phyloP scores from a whole-genome alignment of 805 yeast genomes.

The Metschnikowia bowlesiae region DNA sequence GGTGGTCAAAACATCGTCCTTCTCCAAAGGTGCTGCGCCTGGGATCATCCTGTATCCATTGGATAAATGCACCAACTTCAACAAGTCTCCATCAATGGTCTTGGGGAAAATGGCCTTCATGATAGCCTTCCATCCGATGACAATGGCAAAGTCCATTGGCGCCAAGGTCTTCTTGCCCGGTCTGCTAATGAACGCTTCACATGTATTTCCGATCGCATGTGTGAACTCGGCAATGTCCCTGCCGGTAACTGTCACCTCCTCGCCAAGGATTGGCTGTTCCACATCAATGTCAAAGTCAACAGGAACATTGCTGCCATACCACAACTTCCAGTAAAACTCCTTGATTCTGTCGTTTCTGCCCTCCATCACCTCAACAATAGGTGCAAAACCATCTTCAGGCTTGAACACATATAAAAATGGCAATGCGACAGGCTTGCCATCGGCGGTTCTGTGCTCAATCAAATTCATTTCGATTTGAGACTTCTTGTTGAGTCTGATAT shows the following conservation, averaged over 20 bases:
- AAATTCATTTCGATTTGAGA: conserved; percentile 62
- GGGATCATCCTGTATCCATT: conserved; percentile 92
- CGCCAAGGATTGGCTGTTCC: conserved; percentile 66
- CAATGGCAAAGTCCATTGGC: conserved; percentile 99
- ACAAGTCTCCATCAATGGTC: conserved; percentile 92
- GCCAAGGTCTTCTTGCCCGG: conserved; percentile 81
- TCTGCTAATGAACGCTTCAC: conserved; percentile 92
- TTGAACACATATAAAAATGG: conserved; percentile 74
- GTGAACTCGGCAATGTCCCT: conserved; percentile 86
- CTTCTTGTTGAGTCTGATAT: conserved; percentile 48
- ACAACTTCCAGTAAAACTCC: conserved; percentile 93
- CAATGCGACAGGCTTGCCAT: conserved; percentile 67
- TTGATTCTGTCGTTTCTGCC: conserved; percentile 92
- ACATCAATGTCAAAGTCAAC: conserved; percentile 72
- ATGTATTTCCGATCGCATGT: conserved; percentile 94
- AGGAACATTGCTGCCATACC: conserved; percentile 69
- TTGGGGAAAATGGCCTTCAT: conserved; percentile 97
- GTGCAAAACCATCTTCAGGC: conserved; percentile 91
- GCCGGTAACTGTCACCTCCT: conserved; percentile 60
- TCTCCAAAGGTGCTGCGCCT: conserved; percentile 83
- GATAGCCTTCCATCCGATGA: conserved; percentile 96
- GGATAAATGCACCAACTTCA: conserved; percentile 89
- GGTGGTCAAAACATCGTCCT: conserved; percentile 80
- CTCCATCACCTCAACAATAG: conserved; percentile 83
- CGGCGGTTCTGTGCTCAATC: conserved; percentile 86